phyloP scores from a whole-genome alignment of 1,139 yeast species.

The Citeromyces hawaiiensis region DNA sequence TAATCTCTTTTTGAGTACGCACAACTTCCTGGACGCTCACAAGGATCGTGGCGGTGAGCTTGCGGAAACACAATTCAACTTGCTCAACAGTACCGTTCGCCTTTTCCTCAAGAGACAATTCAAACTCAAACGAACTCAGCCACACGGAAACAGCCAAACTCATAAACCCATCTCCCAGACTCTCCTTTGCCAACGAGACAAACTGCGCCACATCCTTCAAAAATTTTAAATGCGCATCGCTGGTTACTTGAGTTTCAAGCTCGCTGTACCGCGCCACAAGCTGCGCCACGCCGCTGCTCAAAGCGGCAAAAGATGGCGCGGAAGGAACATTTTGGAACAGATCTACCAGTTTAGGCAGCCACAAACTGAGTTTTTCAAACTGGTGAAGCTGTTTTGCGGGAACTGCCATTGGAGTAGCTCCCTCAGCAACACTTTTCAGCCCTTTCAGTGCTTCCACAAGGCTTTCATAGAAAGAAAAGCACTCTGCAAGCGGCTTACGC shows the following conservation, averaged over 20 bases:
- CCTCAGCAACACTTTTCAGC: not conserved
- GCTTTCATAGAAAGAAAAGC: not conserved
- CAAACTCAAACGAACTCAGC: not conserved
- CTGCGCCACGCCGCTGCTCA: not conserved
- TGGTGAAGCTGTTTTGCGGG: not conserved
- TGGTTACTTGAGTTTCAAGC: not conserved
- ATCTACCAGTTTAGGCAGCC: not conserved
- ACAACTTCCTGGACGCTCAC: not conserved
- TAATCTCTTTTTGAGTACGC: not conserved
- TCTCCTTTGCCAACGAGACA: not conserved
- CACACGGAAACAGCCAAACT: not conserved
- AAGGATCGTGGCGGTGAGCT: not conserved
- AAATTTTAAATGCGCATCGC: not conserved
- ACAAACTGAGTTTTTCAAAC: not conserved
- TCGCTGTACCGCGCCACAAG: not conserved
- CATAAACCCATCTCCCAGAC: not conserved
- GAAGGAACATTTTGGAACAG: not conserved
- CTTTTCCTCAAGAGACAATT: not conserved
- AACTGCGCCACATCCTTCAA: not conserved
- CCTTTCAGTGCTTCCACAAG: not conserved
- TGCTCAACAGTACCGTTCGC: not conserved
- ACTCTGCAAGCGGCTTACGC: slow-evolving; percentile 22
- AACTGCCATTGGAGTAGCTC: slow-evolving; percentile 7
- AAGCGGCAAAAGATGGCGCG: not conserved
- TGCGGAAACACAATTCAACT: not conserved